Evolutionary conservation across 1,284 basidiomycete species (phyloP), one percentile per base, ranked within the genome.

Genomic region (Fistulinella staudtii): DNA sequence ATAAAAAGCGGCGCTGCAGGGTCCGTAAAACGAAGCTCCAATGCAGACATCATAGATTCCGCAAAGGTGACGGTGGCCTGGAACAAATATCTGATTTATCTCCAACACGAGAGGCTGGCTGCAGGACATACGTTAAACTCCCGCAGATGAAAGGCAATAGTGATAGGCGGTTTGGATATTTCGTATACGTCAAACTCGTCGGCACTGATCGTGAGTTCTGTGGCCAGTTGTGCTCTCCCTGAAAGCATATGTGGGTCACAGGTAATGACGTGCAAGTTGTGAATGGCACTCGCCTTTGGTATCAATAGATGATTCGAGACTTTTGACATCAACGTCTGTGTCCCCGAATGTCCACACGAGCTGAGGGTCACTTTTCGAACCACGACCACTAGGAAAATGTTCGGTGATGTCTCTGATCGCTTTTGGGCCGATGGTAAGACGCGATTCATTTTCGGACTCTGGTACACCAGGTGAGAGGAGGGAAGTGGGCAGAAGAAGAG

Each of bases 121-220:
- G 33, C 14, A 41, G 23, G 34, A 47, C 40, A 43, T 14, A 89
- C 87, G 54, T 81, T 86, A 64, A 91, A 89, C 65, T 91, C 88
- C 28, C 82, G 79, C 31, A 91, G 64, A 63, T 89, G 87, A 55
- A 90, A 89, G 3, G 79, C 79, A 41, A 91, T 75, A 2, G 77
- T 80, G 33, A 76, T 74, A 1, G 86, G 82, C 13, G 75, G 64
- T 4, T 71, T 63, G 51, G 70, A 72, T 8, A 89, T 66, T 36
- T 85, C 76, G 55, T 90, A 90, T 1, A 73, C 63, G 39, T 90
- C 85, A 52, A 90, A 90, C 55, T 89, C 87, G 30, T 85, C 84
- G 1, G 75, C 74, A 44, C 78, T 81, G 36, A 90, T 79, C 2
- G 74, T 76, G 31, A 90, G 70, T 56, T 89, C 85, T 3, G 87